Conservation (phyloP, 257 asterid genomes). For the Solanum gracilifrons region DNA sequence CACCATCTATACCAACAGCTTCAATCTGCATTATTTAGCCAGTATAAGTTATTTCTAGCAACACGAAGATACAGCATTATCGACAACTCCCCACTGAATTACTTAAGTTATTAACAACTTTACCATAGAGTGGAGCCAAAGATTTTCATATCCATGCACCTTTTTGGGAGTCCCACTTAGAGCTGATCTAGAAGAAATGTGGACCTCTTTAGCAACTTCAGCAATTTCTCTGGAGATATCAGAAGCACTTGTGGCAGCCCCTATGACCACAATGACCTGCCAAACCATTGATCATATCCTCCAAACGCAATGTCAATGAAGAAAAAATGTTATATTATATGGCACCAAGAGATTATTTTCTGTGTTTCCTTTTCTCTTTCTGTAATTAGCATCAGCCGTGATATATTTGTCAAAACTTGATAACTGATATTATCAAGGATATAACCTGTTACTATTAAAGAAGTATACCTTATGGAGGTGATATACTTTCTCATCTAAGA, state of each 20-base stretch:
- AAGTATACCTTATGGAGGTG: neutral
- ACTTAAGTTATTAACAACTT: neutral
- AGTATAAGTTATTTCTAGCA: conserved; percentile 2
- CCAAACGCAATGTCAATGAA: neutral
- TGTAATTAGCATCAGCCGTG: neutral
- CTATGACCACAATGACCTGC: conserved; percentile 81
- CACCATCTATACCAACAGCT: conserved; percentile 43
- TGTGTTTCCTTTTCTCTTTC: neutral
- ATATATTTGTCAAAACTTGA: neutral
- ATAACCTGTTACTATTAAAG: neutral
- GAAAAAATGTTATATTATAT: neutral
- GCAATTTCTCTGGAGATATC: conserved; percentile 82
- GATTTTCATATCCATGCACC: conserved; percentile 47
- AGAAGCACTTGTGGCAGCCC: conserved; percentile 72
- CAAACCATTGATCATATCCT: conserved; percentile 1
- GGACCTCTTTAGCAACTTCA: conserved; percentile 73
- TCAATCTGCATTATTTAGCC: conserved; percentile 37
- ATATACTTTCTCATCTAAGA: neutral
- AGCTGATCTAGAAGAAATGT: conserved; percentile 58
- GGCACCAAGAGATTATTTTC: neutral
- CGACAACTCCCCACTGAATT: neutral
- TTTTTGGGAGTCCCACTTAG: conserved; percentile 25
- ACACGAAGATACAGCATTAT: neutral
- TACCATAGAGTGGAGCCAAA: conserved; percentile 75
- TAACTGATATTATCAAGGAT: neutral